Percentiles rank a stretch among this genome's conserved stretches.
These are phyloP conservation scores for Tuber borchii DNA, from an alignment of 495 filamentous ascomycete genomes.

Conservation along the genomic window DNA sequence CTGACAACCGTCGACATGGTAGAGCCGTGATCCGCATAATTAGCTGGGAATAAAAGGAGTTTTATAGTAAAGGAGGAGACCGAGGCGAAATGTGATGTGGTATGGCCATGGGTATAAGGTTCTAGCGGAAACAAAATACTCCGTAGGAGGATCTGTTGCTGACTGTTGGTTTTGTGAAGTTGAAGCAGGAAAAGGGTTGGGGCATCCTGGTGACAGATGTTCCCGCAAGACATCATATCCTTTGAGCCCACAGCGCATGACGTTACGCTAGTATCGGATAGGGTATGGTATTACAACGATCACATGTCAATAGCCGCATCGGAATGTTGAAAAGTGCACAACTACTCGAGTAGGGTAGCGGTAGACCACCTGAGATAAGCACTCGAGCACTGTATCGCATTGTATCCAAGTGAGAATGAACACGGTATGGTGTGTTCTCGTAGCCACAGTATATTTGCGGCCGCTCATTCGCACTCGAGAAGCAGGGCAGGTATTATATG, in stretches of 20 bases:
- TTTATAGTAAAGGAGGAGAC: conserved; percentile 13
- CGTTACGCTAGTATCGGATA: not conserved
- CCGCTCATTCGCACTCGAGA: too few species aligned
- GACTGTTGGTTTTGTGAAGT: not conserved
- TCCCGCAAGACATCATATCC: not conserved
- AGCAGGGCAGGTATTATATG: too few species aligned
- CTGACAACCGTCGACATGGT: conserved; percentile 20
- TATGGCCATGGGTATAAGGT: conserved; percentile 4
- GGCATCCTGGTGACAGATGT: not conserved
- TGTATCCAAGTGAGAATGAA: too few species aligned
- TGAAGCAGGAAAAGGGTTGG: not conserved
- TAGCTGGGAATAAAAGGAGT: conserved; percentile 8
- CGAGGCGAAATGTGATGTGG: conserved; percentile 13
- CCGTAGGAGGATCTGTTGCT: not conserved
- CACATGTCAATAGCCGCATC: not conserved
- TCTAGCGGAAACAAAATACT: not conserved
- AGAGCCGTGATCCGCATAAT: conserved; percentile 21
- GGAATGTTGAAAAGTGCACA: not conserved
- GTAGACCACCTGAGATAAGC: not conserved
- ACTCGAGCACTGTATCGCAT: too few species aligned
- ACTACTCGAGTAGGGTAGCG: too few species aligned
- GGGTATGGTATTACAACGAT: not conserved
- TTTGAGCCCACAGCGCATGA: not conserved
- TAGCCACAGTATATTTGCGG: too few species aligned
- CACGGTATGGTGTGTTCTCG: too few species aligned